These are phyloP conservation scores for Aegilops umbellulata DNA, from an alignment of 176 grass and related monocot species.

Conservation along the genomic window DNA sequence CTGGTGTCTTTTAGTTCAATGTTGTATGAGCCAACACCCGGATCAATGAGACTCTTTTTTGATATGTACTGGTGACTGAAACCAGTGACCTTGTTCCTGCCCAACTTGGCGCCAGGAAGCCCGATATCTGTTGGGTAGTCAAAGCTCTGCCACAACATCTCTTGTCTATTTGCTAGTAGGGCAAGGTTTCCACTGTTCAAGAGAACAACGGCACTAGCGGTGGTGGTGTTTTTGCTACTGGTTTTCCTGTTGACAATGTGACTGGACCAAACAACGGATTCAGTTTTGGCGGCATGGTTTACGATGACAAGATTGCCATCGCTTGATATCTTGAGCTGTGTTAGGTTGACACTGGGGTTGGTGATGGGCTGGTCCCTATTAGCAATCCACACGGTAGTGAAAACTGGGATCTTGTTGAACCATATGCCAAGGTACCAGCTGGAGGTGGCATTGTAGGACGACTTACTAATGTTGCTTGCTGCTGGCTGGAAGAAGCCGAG, in stretches of 20 bases:
- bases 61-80: not conserved
- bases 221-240: not conserved
- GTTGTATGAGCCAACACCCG: not conserved
- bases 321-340: constrained; percentile 14
- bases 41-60: not conserved
- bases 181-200: constrained; percentile 1
- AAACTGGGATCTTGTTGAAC: not conserved
- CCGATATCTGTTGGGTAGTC: constrained; percentile 1
- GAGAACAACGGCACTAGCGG: not conserved
- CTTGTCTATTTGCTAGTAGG: not conserved
- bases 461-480: too few relatives aligned
- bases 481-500: too few relatives aligned
- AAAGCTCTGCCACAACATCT: not conserved
- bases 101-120: constrained; percentile 2
- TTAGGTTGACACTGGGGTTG: not conserved
- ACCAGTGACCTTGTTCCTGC: not conserved
- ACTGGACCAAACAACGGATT: not conserved
- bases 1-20: not conserved
- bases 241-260: not conserved
- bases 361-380: constrained; percentile 5
- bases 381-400: not conserved
- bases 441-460: not conserved
- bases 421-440: constrained; percentile 8
- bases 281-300: not conserved
- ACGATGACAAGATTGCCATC: constrained; percentile 13